phyloP scores from a whole-genome alignment of 257 asterid species.

The Coffea canephora region DNA sequence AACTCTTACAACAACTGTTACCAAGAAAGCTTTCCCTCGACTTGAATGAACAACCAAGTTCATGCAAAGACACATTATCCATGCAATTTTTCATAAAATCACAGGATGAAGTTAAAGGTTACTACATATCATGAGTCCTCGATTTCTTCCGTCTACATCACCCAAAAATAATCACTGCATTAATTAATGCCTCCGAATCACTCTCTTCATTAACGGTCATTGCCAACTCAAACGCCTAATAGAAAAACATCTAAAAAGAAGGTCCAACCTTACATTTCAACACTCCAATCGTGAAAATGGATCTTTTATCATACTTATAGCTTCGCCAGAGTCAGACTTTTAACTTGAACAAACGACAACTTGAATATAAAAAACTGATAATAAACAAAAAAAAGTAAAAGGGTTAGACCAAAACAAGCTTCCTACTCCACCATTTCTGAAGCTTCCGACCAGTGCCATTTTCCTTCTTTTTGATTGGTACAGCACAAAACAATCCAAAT shows the following conservation, averaged over 20 bases:
- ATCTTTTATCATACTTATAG: not conserved
- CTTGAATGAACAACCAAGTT: not conserved
- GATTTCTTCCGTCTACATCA: not conserved
- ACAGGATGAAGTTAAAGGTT: not conserved
- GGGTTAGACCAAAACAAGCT: not conserved
- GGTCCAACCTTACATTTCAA: not conserved
- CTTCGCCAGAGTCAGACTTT: not conserved
- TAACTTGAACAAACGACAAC: not conserved
- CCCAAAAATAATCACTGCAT: not conserved
- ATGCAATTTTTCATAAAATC: not conserved
- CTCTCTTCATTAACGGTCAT: not conserved
- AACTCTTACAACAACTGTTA: not conserved
- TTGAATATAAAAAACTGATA: not conserved
- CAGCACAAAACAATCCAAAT: not conserved
- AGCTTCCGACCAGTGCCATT: not conserved
- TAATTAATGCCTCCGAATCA: not conserved
- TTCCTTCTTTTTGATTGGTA: not conserved
- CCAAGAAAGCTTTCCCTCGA: not conserved
- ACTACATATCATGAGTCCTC: not conserved
- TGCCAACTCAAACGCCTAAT: not conserved
- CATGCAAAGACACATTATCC: not conserved
- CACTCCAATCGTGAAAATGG: not conserved
- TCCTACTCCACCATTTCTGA: not conserved
- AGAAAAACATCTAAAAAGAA: not conserved
- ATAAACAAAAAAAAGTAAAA: not conserved